These are phyloP conservation scores for Eucalyptus viminalis DNA, from an alignment of 345 rosid species.

Conservation along the genomic window DNA sequence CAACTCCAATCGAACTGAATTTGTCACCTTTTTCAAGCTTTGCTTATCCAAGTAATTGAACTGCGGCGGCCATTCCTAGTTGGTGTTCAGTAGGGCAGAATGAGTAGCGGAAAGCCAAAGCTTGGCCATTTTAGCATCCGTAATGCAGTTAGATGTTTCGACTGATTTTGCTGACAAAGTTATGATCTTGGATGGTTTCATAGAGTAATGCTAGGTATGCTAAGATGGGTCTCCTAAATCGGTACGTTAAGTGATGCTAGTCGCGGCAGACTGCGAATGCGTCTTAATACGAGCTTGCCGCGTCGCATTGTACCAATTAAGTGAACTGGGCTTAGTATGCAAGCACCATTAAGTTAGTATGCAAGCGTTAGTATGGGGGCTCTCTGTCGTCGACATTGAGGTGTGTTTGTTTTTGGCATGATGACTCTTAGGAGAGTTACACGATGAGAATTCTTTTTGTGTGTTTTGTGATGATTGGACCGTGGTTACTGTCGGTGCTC, in stretches of 20 bases:
- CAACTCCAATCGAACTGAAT: too few species aligned
- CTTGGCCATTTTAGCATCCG: too few species aligned
- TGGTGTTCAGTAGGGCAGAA: too few species aligned
- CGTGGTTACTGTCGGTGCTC: not conserved
- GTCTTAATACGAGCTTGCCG: not conserved
- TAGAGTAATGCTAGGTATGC: not conserved
- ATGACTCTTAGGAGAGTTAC: not conserved
- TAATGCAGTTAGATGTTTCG: too few species aligned
- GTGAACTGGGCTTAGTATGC: not conserved
- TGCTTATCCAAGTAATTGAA: too few species aligned
- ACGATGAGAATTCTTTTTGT: not conserved
- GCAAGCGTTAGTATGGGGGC: not conserved
- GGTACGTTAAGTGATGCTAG: not conserved
- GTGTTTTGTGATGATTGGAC: not conserved
- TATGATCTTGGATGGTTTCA: not conserved
- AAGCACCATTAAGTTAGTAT: not conserved
- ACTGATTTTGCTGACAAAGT: too few species aligned
- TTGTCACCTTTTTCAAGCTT: too few species aligned
- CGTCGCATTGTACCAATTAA: not conserved
- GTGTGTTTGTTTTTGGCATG: not conserved
- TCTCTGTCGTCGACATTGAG: accelerated
- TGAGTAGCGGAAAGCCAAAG: too few species aligned
- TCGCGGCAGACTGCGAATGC: not conserved
- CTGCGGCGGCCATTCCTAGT: too few species aligned
- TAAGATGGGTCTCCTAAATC: not conserved